These are phyloP conservation scores for Athelia sp. DNA, from an alignment of 1,284 basidiomycete species.

Conservation along the genomic window DNA sequence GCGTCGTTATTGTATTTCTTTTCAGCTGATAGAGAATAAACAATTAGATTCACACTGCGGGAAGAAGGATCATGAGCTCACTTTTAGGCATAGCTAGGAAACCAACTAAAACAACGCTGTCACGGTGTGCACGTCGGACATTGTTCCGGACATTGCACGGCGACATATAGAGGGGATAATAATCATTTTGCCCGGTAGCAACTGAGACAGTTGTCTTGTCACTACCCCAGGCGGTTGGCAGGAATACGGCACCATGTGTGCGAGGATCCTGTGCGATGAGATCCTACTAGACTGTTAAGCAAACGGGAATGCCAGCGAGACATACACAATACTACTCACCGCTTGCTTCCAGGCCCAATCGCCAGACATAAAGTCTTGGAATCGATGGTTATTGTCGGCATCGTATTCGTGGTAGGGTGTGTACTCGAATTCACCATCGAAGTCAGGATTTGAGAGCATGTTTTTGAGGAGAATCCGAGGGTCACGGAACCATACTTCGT, in stretches of 20 bases:
- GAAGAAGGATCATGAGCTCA: slow-evolving; percentile 10
- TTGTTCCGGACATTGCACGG: slow-evolving; percentile 26
- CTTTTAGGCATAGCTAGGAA: slow-evolving; percentile 31
- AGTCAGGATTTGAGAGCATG: not conserved
- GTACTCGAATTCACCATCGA: no score
- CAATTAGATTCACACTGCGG: not conserved
- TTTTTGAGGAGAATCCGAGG: not conserved
- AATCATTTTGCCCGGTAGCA: slow-evolving; percentile 29
- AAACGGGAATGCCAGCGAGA: not conserved
- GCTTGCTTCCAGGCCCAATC: slow-evolving; percentile 29
- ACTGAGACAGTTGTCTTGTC: slow-evolving; percentile 34
- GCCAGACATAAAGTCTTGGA: slow-evolving; percentile 31
- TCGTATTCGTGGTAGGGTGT: no score
- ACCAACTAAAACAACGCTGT: slow-evolving; percentile 19
- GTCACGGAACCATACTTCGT: not conserved
- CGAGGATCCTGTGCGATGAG: slow-evolving; percentile 15
- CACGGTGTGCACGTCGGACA: slow-evolving; percentile 20
- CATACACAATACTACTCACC: slow-evolving; percentile 11
- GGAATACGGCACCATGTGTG: slow-evolving; percentile 23
- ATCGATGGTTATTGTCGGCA: no score
- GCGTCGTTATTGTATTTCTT: not conserved
- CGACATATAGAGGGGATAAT: slow-evolving; percentile 25
- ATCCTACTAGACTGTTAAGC: slow-evolving; percentile 12
- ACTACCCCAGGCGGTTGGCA: slow-evolving; percentile 27
- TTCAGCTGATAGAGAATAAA: not conserved